phyloP scores from a whole-genome alignment of 176 grass and related monocot species.

The Hordeum marinum region DNA sequence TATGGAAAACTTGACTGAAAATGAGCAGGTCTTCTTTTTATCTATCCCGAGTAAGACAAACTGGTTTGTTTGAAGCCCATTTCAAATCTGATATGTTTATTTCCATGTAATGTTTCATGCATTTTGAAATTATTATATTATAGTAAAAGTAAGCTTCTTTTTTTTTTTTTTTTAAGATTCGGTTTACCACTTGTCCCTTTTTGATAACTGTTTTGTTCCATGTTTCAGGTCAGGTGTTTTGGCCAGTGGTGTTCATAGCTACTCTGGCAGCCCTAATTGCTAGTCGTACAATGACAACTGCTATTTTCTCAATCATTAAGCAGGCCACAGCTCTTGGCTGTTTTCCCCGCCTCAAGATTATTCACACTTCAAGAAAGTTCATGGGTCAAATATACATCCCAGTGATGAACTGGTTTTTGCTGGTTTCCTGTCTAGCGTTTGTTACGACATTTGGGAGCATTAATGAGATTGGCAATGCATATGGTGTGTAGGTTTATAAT shows the following conservation, averaged over 20 bases:
- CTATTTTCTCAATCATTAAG: constrained; percentile 93
- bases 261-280: constrained; percentile 90
- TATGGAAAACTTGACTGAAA: constrained; percentile 80
- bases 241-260: constrained; percentile 80
- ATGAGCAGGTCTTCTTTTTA: constrained; percentile 96
- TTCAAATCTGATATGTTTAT: constrained; percentile 26
- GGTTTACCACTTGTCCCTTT: constrained; percentile 3
- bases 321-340: constrained; percentile 93
- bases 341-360: constrained; percentile 95
- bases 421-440: constrained; percentile 79
- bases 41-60: constrained; percentile 91
- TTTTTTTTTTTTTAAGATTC: background rate
- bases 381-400: constrained; percentile 99
- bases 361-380: constrained; percentile 94
- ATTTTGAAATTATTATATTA: background rate
- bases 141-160: background rate
- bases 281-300: constrained; percentile 94
- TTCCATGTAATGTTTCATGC: constrained; percentile 9
- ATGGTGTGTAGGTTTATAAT: constrained; percentile 45
- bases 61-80: constrained; percentile 2
- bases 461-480: constrained; percentile 98
- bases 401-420: constrained; percentile 93
- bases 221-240: constrained; percentile 69
- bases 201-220: constrained; percentile 23
- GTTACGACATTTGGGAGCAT: constrained; percentile 86